Conservation (phyloP, 768 basidiomycete species). For the Russula sp. region DNA sequence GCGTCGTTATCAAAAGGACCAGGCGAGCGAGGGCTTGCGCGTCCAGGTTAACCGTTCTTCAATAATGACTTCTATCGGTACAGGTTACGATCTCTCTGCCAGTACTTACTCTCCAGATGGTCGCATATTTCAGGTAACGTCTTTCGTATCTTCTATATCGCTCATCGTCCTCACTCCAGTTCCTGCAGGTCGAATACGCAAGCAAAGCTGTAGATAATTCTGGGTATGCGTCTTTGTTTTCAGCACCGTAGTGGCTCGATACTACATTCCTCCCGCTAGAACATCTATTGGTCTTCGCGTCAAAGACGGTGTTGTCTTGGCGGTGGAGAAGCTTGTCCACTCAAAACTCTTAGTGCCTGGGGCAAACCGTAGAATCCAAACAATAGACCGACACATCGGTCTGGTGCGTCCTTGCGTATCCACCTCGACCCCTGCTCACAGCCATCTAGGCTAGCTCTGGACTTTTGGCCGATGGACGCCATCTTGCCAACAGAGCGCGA, state of each 20-base stretch:
- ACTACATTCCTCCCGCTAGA: slow-evolving; percentile 36
- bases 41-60: slow-evolving; percentile 29
- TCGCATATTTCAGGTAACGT: slow-evolving; percentile 86
- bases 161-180: not conserved
- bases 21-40: slow-evolving; percentile 38
- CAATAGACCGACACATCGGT: slow-evolving; percentile 90
- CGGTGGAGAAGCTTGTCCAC: slow-evolving; percentile 96
- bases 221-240: slow-evolving; percentile 49
- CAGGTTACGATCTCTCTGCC: slow-evolving; percentile 95
- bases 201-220: slow-evolving; percentile 99
- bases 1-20: not conserved
- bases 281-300: slow-evolving; percentile 95
- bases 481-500: slow-evolving; percentile 75
- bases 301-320: slow-evolving; percentile 90
- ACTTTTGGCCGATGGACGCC: slow-evolving; percentile 87
- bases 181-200: slow-evolving; percentile 86
- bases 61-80: slow-evolving; percentile 95
- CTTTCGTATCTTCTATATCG: slow-evolving; percentile 7
- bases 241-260: not conserved
- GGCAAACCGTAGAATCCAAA: slow-evolving; percentile 89
- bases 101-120: slow-evolving; percentile 96
- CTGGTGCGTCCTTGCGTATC: slow-evolving; percentile 47
- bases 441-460: slow-evolving; percentile 81
- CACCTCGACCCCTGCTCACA: not conserved
- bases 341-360: slow-evolving; percentile 93